Base-by-base conservation (phyloP, 2,329 filamentous ascomycete species). In the Fonsecaea multimorphosa region DNA sequence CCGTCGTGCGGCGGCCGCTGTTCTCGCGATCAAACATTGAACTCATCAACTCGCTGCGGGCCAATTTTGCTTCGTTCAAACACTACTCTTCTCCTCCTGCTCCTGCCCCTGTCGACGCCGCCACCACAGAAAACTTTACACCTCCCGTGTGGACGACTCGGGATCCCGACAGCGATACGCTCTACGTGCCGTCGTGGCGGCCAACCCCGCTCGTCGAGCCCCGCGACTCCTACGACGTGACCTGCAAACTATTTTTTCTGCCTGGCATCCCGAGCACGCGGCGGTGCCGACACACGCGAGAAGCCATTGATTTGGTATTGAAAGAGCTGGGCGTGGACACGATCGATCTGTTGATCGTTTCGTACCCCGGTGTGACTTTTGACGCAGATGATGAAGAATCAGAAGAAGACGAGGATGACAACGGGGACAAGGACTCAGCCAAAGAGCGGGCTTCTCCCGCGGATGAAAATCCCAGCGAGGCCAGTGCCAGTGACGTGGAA, bases 241-340 rank as follows among this genome's bases (percentile, higher is more conserved):
- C 94, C 0, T 89, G 95, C 67, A 99, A 99, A 80, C 81, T 99
- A 24, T 99, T 99, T 82, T 96, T 95, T 78, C 85, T 98, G 31
- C 90, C 92, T 2, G 86, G 86, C 19, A 86, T 91, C 60, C 84
- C 89, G 9, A 80, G 86, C 1, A 83, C 84, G 19, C 80, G 87
- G 70, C 87, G 94, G 66, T 86, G 86, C 71, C 82, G 83, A 61
- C 89, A 97, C 75, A 90, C 91, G 8, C 80, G 85, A 62, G 91
- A 96, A 74, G 94, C 95, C 1, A 83, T 99, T 71, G 82, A 87
- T 58, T 80, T 97, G 9, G 93, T 98, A 9, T 83, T 90, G 70
- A 90, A 89, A 76, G 92, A 96, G 78, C 81, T 99, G 64, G 86
- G 89, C 60, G 87, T 93, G 7, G 78, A 86, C 8, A 88, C 86